Conservation (phyloP, 2,329 filamentous ascomycete genomes). For the Stemphylium vesicarium region DNA sequence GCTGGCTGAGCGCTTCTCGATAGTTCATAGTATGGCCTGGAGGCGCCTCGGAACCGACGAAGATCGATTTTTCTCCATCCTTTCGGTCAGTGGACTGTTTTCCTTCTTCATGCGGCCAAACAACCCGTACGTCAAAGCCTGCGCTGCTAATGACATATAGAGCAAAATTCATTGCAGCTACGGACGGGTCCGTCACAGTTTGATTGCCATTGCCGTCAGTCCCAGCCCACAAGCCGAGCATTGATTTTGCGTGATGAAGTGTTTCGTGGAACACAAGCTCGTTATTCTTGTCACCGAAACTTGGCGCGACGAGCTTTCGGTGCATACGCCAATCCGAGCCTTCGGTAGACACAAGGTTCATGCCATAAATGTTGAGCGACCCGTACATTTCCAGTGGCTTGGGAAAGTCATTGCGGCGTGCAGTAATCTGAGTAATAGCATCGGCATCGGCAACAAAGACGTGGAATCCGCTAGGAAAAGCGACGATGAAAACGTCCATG, state of each 20-base stretch:
- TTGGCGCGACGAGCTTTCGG: conserved; percentile 72
- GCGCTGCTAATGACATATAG: conserved; percentile 70
- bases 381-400: conserved; percentile 68
- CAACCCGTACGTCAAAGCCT: conserved; percentile 69
- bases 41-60: conserved; percentile 41
- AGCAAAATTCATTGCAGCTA: conserved; percentile 70
- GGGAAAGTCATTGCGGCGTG: conserved; percentile 72
- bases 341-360: conserved; percentile 74
- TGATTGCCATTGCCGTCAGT: conserved; percentile 31
- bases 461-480: conserved; percentile 61
- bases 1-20: conserved; percentile 64
- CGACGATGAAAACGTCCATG: conserved; percentile 68
- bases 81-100: conserved; percentile 40
- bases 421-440: conserved; percentile 69
- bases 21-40: conserved; percentile 64
- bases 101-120: conserved; percentile 65
- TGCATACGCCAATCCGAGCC: conserved; percentile 74
- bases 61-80: conserved; percentile 36
- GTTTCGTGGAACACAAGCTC: conserved; percentile 69
- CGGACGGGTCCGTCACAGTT: conserved; percentile 64
- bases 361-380: conserved; percentile 69
- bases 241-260: conserved; percentile 62
- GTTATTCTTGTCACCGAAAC: conserved; percentile 80
- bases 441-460: conserved; percentile 69
- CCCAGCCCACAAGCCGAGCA: conserved; percentile 42